phyloP scores from a whole-genome alignment of 1,284 basidiomycete genomes.

The Ganoderma boninense region DNA sequence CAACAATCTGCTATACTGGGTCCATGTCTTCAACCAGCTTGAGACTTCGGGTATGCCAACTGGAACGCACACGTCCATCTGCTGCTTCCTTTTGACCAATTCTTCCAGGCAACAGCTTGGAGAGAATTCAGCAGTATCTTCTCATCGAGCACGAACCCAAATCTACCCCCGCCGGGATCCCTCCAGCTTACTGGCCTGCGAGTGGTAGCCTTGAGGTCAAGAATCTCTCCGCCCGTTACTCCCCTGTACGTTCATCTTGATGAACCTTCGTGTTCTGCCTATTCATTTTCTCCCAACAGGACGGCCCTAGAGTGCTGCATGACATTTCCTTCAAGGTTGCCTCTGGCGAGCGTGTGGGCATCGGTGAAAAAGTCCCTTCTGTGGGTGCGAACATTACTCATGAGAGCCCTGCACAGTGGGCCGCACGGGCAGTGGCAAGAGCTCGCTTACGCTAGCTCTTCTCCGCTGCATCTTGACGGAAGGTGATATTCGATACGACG shows the following conservation, averaged over 20 bases:
- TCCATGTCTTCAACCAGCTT: conserved; percentile 61
- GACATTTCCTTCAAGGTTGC: conserved; percentile 57
- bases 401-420: conserved; percentile 48
- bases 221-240: conserved; percentile 67
- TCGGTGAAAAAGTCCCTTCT: conserved; percentile 31
- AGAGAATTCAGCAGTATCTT: conserved; percentile 66
- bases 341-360: conserved; percentile 62
- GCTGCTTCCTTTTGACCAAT: background rate
- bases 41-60: conserved; percentile 49
- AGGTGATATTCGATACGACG: conserved; percentile 51
- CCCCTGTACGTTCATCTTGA: conserved; percentile 33
- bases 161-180: conserved; percentile 53
- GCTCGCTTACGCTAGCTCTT: conserved; percentile 52
- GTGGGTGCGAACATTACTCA: no score
- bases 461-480: conserved; percentile 56
- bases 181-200: conserved; percentile 84
- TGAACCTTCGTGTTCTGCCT: conserved; percentile 15
- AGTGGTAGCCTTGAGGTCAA: conserved; percentile 74
- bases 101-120: conserved; percentile 26
- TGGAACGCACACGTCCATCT: no score
- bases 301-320: conserved; percentile 56
- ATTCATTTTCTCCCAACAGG: conserved; percentile 28
- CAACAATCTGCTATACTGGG: conserved; percentile 58
- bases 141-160: conserved; percentile 74
- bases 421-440: conserved; percentile 61